Evolutionary conservation across 257 asterid genomes (phyloP), one percentile per base, ranked within the genome.

Genomic region (Nicotiana tomentosiformis): DNA sequence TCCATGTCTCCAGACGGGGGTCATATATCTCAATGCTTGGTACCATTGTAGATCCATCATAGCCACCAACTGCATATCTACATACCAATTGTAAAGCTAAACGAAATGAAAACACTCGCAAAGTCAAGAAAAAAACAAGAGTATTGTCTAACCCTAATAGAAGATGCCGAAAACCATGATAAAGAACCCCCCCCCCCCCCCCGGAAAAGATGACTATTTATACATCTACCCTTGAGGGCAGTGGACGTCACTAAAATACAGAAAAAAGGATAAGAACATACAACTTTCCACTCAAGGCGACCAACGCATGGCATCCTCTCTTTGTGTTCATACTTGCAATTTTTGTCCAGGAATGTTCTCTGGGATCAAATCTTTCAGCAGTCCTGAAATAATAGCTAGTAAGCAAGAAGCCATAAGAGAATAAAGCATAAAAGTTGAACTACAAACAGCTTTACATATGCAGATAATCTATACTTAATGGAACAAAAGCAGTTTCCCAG

Each of bases 361-460:
- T 88, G 37, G 97, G 97, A 85, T 94, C 98, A 77, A 91, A 94
- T 85, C 97, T 91, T 90, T 94, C 98, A 65, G 94, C 97, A 85
- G 97, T 86, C 89, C 98, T 94, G 81, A 58, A 37, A 86, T 58
- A 58, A 49, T 62, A 10, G 32, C 30, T 23, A 15, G 58, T 72
- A 58, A 46, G 55, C 10, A 61, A 70, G 77, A 33, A 49, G 82
- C 37, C 15, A 70, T 51, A 43, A 39, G 60, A 62, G 64, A 81
- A 55, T 29, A 81, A 26, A 64, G 43, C 83, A 64, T 6, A 20
- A 26, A 62, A 18, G 30, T 70, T 17, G 8, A 62, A 64, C 46
- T 39, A 5, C 15, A 61, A 33, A 26, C 18, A 32, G 39, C 29
- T 10, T 37, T 10, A 70, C 57, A 39, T 43, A 70, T 70, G 35